Percentiles rank a stretch among this genome's conserved stretches.
phyloP scores from a whole-genome alignment of 345 rosid species.

The Hirschfeldia incana region DNA sequence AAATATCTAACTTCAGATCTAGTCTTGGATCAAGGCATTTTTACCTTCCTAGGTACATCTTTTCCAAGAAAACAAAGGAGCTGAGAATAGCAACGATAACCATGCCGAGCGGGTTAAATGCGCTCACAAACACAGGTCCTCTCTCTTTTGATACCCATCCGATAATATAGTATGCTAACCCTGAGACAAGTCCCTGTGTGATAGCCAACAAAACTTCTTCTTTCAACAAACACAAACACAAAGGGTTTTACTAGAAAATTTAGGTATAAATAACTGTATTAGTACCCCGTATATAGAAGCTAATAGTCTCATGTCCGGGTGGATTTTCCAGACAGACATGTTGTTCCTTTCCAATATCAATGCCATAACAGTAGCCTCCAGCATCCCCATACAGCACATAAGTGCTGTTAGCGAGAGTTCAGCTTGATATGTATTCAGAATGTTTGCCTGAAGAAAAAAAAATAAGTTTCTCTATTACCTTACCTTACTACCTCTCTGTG shows the following conservation, averaged over 20 bases:
- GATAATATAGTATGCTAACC: conserved; percentile 52
- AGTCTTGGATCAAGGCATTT: background rate
- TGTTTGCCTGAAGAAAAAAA: conserved; percentile 47
- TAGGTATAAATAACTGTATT: background rate
- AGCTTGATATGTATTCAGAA: conserved; percentile 58
- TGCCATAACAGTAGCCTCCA: conserved; percentile 55
- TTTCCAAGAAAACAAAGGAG: conserved; percentile 50
- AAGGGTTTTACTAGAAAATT: background rate
- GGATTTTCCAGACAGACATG: conserved; percentile 53
- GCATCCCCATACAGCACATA: conserved; percentile 58
- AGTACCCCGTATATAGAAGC: conserved; percentile 51
- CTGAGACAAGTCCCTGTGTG: conserved; percentile 63
- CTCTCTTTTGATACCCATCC: conserved; percentile 50
- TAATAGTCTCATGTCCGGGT: conserved; percentile 45
- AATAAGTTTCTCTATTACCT: conserved; percentile 5
- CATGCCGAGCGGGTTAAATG: conserved; percentile 68
- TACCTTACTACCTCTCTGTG: background rate
- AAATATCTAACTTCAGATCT: background rate
- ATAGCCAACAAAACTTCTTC: conserved; percentile 20
- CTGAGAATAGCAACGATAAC: conserved; percentile 58
- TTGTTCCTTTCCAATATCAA: conserved; percentile 51
- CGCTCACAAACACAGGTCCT: conserved; percentile 76
- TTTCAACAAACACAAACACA: conserved; percentile 4
- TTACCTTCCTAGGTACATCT: conserved; percentile 62
- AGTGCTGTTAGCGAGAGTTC: conserved; percentile 67